Conservation (phyloP, 2,329 filamentous ascomycete genomes). For the Colletotrichum eleusines region DNA sequence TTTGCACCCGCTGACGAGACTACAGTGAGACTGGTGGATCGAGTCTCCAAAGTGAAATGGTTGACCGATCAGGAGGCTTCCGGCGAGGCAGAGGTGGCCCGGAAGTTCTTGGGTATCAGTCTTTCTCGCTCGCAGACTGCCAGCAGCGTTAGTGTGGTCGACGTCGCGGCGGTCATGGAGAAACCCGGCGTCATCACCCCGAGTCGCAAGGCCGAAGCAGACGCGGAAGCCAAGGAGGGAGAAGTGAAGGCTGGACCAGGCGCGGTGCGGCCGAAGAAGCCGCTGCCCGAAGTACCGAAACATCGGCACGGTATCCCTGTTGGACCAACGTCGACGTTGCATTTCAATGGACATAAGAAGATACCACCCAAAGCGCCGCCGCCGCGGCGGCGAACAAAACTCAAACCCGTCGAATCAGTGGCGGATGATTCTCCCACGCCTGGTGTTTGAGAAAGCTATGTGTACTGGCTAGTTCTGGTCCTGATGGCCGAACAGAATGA, state of each 20-base stretch:
- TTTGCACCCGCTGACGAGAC: constrained; percentile 87
- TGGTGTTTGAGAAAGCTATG: not conserved
- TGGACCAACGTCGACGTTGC: constrained; percentile 49
- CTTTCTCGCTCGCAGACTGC: constrained; percentile 73
- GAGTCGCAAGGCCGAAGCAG: constrained; percentile 65
- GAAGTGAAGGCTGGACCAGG: constrained; percentile 41
- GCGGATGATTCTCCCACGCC: constrained; percentile 12
- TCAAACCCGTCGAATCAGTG: constrained; percentile 47
- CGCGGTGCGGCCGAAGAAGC: constrained; percentile 57
- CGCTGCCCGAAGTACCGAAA: constrained; percentile 66
- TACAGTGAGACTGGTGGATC: constrained; percentile 79
- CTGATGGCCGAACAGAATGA: constrained; percentile 11
- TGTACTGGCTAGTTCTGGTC: constrained; percentile 3
- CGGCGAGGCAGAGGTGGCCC: constrained; percentile 62
- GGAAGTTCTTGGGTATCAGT: constrained; percentile 77
- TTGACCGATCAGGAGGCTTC: constrained; percentile 60
- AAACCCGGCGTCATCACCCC: constrained; percentile 87
- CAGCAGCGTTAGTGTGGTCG: constrained; percentile 80
- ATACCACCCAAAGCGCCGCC: constrained; percentile 60
- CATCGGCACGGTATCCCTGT: constrained; percentile 67
- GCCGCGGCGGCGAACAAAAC: constrained; percentile 59
- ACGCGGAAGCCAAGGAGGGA: constrained; percentile 45
- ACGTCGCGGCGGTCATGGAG: constrained; percentile 84
- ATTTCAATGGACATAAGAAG: constrained; percentile 54
- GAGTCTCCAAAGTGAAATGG: constrained; percentile 81